phyloP scores from a whole-genome alignment of 75 land plant genomes.

The Picea sitchensis region DNA sequence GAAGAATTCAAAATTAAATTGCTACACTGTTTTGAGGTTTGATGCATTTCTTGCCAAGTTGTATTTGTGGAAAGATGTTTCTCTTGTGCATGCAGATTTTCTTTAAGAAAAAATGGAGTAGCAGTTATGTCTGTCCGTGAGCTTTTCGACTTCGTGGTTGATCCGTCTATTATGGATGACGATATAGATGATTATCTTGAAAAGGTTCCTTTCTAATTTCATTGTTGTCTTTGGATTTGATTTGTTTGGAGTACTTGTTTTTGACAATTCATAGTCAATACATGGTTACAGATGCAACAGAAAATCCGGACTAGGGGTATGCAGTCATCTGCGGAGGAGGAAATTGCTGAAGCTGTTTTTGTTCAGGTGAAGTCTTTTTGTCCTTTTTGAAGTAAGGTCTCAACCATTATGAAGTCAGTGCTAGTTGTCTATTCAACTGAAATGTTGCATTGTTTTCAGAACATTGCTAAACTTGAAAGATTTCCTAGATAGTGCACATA shows the following conservation, averaged over 20 bases:
- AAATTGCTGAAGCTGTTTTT: constrained; percentile 80
- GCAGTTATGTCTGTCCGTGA: constrained; percentile 92
- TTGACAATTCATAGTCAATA: neutral
- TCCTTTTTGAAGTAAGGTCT: neutral
- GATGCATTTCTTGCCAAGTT: neutral
- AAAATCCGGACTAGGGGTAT: constrained; percentile 52
- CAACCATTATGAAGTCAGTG: neutral
- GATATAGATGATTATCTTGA: constrained; percentile 78
- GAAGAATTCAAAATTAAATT: neutral
- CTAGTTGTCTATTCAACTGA: neutral
- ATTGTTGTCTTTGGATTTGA: neutral
- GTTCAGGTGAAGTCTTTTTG: constrained; percentile 51
- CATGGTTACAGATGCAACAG: constrained; percentile 60
- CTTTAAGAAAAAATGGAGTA: constrained; percentile 84
- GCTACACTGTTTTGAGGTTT: neutral
- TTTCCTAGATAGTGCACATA: too few species aligned
- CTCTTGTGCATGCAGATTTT: constrained; percentile 56
- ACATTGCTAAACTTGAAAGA: neutral
- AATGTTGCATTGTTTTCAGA: neutral
- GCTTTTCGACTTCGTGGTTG: constrained; percentile 90
- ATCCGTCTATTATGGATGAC: constrained; percentile 74
- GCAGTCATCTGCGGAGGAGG: constrained; percentile 47
- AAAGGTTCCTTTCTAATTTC: constrained; percentile 40
- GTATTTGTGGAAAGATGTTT: neutral
- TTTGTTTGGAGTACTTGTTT: neutral